Conservation (phyloP, 2,329 filamentous ascomycete species). For the Rutstroemia sp. region DNA sequence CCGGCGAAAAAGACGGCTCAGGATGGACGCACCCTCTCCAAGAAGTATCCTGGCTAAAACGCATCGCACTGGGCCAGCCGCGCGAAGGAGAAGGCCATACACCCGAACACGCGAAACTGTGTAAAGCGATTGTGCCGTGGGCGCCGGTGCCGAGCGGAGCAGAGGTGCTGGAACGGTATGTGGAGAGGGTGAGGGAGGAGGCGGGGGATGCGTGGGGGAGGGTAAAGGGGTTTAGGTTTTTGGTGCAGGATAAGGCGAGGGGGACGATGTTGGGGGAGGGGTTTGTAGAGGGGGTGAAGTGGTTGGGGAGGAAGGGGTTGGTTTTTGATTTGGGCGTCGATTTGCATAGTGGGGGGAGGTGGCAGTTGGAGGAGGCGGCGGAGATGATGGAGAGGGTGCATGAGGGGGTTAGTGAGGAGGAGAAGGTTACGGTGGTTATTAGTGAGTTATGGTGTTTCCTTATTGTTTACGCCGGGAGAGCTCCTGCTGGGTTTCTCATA, state of each 20-base stretch:
- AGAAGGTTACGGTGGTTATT: conserved; percentile 39
- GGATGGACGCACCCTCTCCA: conserved; percentile 63
- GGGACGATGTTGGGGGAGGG: conserved; percentile 55
- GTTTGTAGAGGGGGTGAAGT: conserved; percentile 60
- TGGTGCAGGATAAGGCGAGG: conserved; percentile 68
- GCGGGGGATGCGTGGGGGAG: conserved; percentile 57
- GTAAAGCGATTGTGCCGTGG: conserved; percentile 73
- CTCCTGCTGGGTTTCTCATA: not conserved
- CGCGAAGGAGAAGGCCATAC: conserved; percentile 51
- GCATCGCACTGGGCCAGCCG: conserved; percentile 55
- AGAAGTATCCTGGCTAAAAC: conserved; percentile 63
- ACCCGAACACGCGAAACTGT: conserved; percentile 42
- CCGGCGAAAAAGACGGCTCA: conserved; percentile 37
- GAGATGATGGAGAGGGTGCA: conserved; percentile 64
- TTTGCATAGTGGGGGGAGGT: conserved; percentile 65
- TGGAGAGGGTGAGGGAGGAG: conserved; percentile 50
- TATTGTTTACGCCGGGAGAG: not conserved
- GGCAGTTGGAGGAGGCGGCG: conserved; percentile 64
- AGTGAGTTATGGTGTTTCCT: conserved; percentile 19
- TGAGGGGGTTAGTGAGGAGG: conserved; percentile 48
- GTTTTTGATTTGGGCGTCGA: conserved; percentile 83
- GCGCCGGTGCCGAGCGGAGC: conserved; percentile 68
- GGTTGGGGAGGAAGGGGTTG: conserved; percentile 55
- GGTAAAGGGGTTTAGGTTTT: conserved; percentile 73
- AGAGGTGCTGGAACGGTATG: conserved; percentile 54